phyloP scores from a whole-genome alignment of 2,329 filamentous ascomycete species.

The Epichloe coenophiala region DNA sequence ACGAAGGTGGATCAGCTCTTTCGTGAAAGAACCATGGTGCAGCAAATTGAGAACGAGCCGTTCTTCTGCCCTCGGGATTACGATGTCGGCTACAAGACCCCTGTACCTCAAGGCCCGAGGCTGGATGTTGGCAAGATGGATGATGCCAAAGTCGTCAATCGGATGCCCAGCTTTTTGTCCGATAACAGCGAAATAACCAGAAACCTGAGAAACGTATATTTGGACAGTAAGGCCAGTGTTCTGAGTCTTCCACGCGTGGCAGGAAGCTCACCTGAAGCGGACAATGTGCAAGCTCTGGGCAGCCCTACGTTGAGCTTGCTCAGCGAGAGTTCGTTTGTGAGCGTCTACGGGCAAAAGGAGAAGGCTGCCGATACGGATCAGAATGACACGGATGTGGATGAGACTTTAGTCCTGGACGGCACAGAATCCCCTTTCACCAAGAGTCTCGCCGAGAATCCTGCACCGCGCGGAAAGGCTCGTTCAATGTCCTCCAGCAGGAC shows the following conservation, averaged over 20 bases:
- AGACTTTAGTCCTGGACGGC: constrained; percentile 18
- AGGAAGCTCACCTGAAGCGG: constrained; percentile 25
- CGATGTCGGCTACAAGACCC: constrained; percentile 14
- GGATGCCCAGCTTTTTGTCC: constrained; percentile 53
- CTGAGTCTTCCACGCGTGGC: constrained; percentile 34
- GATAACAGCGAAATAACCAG: constrained; percentile 46
- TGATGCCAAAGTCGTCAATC: constrained; percentile 28
- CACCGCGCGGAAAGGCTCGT: neutral
- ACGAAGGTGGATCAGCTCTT: constrained; percentile 40
- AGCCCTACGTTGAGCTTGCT: constrained; percentile 51
- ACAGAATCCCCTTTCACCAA: constrained; percentile 5
- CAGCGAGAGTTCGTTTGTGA: constrained; percentile 54
- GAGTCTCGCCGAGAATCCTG: neutral
- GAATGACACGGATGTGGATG: constrained; percentile 15
- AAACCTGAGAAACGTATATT: constrained; percentile 46
- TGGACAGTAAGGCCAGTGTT: constrained; percentile 34
- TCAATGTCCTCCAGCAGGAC: constrained; percentile 1
- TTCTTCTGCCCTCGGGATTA: constrained; percentile 20
- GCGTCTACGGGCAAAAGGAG: constrained; percentile 40
- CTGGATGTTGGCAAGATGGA: constrained; percentile 12
- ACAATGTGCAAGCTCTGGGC: constrained; percentile 26
- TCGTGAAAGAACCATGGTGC: constrained; percentile 39
- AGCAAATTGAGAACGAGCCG: constrained; percentile 32
- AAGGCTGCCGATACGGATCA: constrained; percentile 17
- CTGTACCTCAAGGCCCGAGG: constrained; percentile 7